Percentiles rank a stretch among this genome's conserved stretches.
Evolutionary conservation across 225 moss, liverwort and hornwort genomes (phyloP).

Genomic region (Rhytidiadelphus loreus): DNA sequence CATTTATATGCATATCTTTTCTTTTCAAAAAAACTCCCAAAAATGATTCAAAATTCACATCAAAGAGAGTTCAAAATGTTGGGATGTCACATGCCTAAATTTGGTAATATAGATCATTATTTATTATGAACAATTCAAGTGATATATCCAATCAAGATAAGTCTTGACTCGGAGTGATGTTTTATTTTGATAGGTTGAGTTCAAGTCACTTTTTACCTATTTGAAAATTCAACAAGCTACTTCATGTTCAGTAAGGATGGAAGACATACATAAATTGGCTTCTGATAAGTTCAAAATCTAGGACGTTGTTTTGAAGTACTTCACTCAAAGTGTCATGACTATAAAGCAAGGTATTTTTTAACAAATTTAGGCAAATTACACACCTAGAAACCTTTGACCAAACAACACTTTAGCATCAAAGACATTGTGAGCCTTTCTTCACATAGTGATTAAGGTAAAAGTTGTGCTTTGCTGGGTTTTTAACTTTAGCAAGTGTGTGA

Average conservation of each 20-base stretch:
- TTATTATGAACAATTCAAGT: rapidly evolving
- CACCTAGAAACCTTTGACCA: too few relatives aligned
- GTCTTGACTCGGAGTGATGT: rapidly evolving
- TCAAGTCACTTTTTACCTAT: neutral
- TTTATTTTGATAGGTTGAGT: neutral
- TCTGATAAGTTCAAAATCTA: neutral
- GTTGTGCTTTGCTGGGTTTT: too few relatives aligned
- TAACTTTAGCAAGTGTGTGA: too few relatives aligned
- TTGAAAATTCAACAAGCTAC: rapidly evolving
- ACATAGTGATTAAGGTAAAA: too few relatives aligned
- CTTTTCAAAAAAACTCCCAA: neutral
- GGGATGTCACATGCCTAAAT: rapidly evolving
- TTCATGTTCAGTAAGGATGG: rapidly evolving
- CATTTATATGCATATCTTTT: too few relatives aligned
- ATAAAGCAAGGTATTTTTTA: rapidly evolving
- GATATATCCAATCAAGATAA: neutral
- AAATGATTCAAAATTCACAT: neutral
- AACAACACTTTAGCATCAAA: too few relatives aligned
- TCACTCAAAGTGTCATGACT: rapidly evolving
- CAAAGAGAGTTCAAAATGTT: neutral
- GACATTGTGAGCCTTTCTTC: too few relatives aligned
- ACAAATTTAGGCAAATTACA: too few relatives aligned
- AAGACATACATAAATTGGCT: neutral
- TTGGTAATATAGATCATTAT: neutral
- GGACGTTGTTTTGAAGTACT: neutral